Evolutionary conservation across 129 eudicot genomes (phyloP).

Genomic region (Artemisia argyi): DNA sequence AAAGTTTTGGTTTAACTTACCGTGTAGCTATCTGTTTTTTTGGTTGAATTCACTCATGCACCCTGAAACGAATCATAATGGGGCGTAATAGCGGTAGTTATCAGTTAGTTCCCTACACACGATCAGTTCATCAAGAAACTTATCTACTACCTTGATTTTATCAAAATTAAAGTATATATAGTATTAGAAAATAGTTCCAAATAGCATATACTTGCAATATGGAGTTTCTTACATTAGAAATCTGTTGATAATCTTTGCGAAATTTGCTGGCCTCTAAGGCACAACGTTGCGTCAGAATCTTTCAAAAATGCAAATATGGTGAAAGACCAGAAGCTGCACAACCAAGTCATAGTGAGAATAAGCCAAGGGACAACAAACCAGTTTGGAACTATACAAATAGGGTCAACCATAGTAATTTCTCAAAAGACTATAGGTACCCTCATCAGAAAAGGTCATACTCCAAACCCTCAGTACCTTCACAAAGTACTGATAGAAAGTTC

Average conservation of each 20-base stretch:
- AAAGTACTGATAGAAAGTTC: too few relatives aligned
- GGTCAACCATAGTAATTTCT: too few relatives aligned
- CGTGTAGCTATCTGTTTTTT: too few relatives aligned
- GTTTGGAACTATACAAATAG: too few relatives aligned
- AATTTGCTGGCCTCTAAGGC: slow-evolving; percentile 81
- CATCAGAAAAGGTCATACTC: too few relatives aligned
- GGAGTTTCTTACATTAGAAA: not conserved
- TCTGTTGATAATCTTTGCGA: slow-evolving; percentile 62
- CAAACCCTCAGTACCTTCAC: too few relatives aligned
- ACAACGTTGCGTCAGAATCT: slow-evolving; percentile 90
- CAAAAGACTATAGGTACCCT: too few relatives aligned
- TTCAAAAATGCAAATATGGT: slow-evolving; percentile 93
- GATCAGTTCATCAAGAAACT: slow-evolving; percentile 80
- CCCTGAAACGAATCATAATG: slow-evolving; percentile 82
- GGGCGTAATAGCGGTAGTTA: slow-evolving; percentile 83
- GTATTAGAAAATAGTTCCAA: not conserved
- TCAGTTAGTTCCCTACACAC: slow-evolving; percentile 96
- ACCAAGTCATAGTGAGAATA: too few relatives aligned
- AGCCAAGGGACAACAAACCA: too few relatives aligned
- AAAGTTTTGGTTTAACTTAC: too few relatives aligned
- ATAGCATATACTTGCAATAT: slow-evolving; percentile 5
- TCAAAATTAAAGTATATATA: slow-evolving; percentile 8
- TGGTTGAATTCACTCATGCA: slow-evolving; percentile 49
- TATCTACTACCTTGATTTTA: slow-evolving; percentile 80
- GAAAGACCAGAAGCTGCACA: slow-evolving; percentile 91